Evolutionary conservation across 768 basidiomycete genomes (phyloP).

Genomic region (Mycena leptocephala): DNA sequence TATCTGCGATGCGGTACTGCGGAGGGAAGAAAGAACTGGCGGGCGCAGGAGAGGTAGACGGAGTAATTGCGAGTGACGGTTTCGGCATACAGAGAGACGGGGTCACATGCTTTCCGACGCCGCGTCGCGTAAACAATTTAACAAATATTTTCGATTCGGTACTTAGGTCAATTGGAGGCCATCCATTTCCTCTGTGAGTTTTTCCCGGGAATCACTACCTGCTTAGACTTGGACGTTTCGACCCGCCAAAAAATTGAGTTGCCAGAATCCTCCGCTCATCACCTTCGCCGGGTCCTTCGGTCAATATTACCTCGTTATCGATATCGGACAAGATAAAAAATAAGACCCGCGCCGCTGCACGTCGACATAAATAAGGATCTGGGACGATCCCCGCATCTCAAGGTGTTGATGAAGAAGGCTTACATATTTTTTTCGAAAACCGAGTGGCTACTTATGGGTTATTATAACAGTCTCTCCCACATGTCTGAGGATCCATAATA

Average conservation of each 20-base stretch:
- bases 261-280: slow-evolving; percentile 73
- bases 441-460: slow-evolving; percentile 46
- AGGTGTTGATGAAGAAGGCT: not conserved
- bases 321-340: slow-evolving; percentile 88
- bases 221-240: slow-evolving; percentile 63
- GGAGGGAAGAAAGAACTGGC: slow-evolving; percentile 38
- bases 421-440: not conserved
- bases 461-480: too few species aligned
- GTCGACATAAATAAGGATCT: slow-evolving; percentile 88
- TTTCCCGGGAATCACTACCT: slow-evolving; percentile 43
- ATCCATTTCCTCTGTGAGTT: slow-evolving; percentile 1
- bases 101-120: slow-evolving; percentile 4
- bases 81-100: not conserved
- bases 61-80: slow-evolving; percentile 53
- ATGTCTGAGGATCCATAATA: slow-evolving; percentile 95
- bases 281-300: too few species aligned
- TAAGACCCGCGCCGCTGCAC: slow-evolving; percentile 77
- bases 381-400: slow-evolving; percentile 89
- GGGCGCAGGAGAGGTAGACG: slow-evolving; percentile 69
- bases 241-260: slow-evolving; percentile 81
- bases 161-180: not conserved
- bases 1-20: slow-evolving; percentile 48
- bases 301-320: slow-evolving; percentile 93
- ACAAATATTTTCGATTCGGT: not conserved
- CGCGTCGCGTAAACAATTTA: not conserved